These are phyloP conservation scores for Canavalia ensiformis DNA, from an alignment of 306 rosid species.

Conservation along the genomic window DNA sequence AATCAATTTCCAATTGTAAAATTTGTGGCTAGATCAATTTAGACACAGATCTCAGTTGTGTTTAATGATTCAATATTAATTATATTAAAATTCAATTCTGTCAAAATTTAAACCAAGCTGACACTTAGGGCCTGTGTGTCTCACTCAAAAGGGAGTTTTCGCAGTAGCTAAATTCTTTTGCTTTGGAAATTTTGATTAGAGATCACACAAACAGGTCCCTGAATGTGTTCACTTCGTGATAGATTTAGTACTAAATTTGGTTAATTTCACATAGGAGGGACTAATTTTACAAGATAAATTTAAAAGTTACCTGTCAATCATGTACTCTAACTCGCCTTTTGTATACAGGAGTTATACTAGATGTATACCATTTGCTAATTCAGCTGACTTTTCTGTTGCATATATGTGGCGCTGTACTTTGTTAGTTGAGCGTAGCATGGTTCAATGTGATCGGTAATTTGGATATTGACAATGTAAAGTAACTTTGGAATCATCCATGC, in stretches of 20 bases:
- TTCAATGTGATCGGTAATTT: not conserved
- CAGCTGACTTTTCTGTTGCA: not conserved
- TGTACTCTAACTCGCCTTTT: not conserved
- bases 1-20: too few species aligned
- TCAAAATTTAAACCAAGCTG: not conserved
- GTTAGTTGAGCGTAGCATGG: not conserved
- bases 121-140: not conserved
- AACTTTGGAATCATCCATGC: constrained; percentile 8
- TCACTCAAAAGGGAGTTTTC: too few species aligned
- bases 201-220: too few species aligned
- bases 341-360: not conserved
- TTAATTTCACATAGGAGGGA: not conserved
- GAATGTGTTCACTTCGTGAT: not conserved
- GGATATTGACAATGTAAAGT: not conserved
- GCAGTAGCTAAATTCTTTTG: too few species aligned
- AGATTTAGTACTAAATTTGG: not conserved
- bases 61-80: not conserved
- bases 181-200: too few species aligned
- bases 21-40: not conserved
- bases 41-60: too few species aligned
- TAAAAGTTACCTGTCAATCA: not conserved
- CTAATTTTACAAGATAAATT: not conserved
- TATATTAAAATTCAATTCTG: not conserved
- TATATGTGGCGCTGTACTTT: not conserved
- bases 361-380: not conserved